Evolutionary conservation across 305 asterid genomes (phyloP).

Genomic region (Fraxinus velutina): DNA sequence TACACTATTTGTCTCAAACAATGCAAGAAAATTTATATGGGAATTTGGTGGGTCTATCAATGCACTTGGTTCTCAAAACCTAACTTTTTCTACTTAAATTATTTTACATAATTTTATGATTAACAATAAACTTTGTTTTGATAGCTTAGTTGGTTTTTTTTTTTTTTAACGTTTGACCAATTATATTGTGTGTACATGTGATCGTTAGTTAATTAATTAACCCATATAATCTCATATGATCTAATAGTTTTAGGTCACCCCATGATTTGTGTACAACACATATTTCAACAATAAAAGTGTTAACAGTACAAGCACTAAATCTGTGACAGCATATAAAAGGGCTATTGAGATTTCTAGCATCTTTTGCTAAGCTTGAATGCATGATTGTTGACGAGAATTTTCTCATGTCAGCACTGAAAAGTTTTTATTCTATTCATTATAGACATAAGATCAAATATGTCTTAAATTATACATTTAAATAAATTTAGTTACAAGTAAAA

Average conservation of each 20-base stretch:
- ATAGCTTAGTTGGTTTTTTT: neutral
- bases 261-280: slow-evolving; percentile 19
- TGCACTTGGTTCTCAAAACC: slow-evolving; percentile 16
- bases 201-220: neutral
- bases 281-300: slow-evolving; percentile 18
- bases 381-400: no score
- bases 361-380: neutral
- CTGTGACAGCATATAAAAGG: slow-evolving; percentile 10
- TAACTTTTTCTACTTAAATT: neutral
- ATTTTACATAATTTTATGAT: neutral
- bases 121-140: neutral
- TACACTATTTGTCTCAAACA: neutral
- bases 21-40: neutral
- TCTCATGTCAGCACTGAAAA: no score
- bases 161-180: slow-evolving; percentile 10
- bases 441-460: no score
- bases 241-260: neutral
- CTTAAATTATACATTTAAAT: neutral
- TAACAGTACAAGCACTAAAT: slow-evolving; percentile 21
- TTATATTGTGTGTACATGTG: neutral
- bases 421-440: no score
- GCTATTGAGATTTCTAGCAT: neutral
- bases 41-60: neutral
- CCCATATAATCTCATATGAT: neutral
- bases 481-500: neutral